Base-by-base conservation (phyloP, 257 asterid species). In the Solanum boliviense region DNA sequence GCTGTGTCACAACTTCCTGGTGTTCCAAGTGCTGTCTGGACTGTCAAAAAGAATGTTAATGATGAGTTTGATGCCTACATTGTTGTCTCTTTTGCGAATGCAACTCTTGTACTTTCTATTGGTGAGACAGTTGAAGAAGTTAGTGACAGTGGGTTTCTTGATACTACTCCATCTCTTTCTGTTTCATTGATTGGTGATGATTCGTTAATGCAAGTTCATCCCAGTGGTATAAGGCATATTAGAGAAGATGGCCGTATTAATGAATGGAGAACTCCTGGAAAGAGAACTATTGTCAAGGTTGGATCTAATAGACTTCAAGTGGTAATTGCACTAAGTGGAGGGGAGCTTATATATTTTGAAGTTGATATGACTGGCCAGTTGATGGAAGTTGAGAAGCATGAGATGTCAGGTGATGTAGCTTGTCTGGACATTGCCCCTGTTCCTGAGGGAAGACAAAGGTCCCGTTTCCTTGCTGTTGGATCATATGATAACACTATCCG, bases 201-300 rank as follows among this genome's bases (percentile, higher is more conserved):
- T 91, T 97, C 99, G 79, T 93, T 97, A 87, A 97, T 97, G 99
- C 99, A 96, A 94, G 99, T 96, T 87, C 99, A 97, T 89, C 99
- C 99, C 11, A 93, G 98, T 84, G 99, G 99, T 56, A 97, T 97
- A 58, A 92, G 99, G 93, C 99, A 97, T 91, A 97, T 97, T 83
- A 94, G 99, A 89, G 99, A 95, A 93, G 99, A 97, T 91, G 98
- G 99, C 2, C 98, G 99, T 89, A 92, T 96, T 88, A 97, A 97
- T 87, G 99, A 97, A 92, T 97, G 99, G 99, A 94, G 99, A 91
- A 94, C 99, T 56, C 99, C 99, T 73, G 99, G 99, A 86, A 97
- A 97, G 97, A 95, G 98, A 91, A 97, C 99, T 16, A 95, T 97
- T 70, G 99, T 96, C 67, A 96, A 96, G 92, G 99, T 97, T 72